These are phyloP conservation scores for Yamadazyma songkhlaensis DNA, from an alignment of 1,139 yeast genomes.

Conservation along the genomic window DNA sequence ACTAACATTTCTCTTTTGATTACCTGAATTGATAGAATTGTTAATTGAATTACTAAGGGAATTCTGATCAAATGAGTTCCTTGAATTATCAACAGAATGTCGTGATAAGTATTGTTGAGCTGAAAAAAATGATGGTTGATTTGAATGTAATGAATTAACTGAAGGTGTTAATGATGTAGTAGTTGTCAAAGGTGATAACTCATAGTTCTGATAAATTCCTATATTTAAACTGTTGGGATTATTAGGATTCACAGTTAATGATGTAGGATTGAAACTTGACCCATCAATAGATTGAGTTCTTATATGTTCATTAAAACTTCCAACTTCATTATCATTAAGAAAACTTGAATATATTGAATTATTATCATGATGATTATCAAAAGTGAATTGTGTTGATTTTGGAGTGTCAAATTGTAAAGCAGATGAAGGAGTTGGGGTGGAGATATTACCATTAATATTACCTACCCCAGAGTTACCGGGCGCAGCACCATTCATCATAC, in stretches of 20 bases:
- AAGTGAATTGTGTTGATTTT: slow-evolving; percentile 6
- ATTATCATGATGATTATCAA: slow-evolving; percentile 11
- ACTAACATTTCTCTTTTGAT: slow-evolving; percentile 10
- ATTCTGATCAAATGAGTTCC: slow-evolving; percentile 36
- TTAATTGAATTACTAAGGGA: slow-evolving; percentile 23
- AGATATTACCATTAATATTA: neutral
- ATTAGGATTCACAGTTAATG: slow-evolving; percentile 12
- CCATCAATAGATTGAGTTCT: slow-evolving; percentile 17
- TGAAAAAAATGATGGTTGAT: slow-evolving; percentile 46
- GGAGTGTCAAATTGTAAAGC: slow-evolving; percentile 8
- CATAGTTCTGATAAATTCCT: slow-evolving; percentile 15
- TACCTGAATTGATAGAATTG: slow-evolving; percentile 8
- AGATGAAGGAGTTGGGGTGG: slow-evolving; percentile 8
- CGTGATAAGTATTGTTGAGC: slow-evolving; percentile 43
- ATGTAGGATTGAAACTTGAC: slow-evolving; percentile 11
- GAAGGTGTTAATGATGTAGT: slow-evolving; percentile 47
- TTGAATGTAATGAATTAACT: slow-evolving; percentile 38
- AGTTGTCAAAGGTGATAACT: slow-evolving; percentile 44
- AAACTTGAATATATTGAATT: slow-evolving; percentile 14
- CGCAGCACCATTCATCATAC: neutral
- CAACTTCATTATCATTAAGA: slow-evolving; percentile 10
- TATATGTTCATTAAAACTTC: slow-evolving; percentile 11
- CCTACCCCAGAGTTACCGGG: no score
- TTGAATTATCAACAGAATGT: slow-evolving; percentile 36
- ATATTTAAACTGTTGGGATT: slow-evolving; percentile 8